phyloP scores from a whole-genome alignment of 176 grass and related monocot species.

The Musa itinerans region DNA sequence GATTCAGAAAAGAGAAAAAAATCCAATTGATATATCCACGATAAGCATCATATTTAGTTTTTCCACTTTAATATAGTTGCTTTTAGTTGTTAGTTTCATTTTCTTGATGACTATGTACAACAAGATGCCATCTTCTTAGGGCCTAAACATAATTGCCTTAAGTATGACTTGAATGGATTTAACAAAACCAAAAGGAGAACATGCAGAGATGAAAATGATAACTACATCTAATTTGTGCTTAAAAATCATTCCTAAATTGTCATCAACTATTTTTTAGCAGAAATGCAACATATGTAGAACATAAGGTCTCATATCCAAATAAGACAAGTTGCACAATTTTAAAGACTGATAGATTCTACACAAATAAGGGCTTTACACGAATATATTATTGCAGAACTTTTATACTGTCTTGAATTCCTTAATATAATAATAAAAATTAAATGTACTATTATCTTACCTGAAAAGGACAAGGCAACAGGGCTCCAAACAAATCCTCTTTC shows the following conservation, averaged over 20 bases:
- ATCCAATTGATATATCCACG: neutral
- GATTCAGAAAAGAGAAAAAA: neutral
- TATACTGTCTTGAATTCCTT: neutral
- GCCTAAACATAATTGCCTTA: neutral
- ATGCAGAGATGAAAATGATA: neutral
- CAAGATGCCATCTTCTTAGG: neutral
- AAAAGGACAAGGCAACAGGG: constrained; percentile 52
- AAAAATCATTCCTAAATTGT: neutral
- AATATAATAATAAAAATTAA: neutral
- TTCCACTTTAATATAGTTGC: neutral
- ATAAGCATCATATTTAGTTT: neutral
- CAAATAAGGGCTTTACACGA: neutral
- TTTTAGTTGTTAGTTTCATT: neutral
- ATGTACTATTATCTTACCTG: constrained; percentile 27
- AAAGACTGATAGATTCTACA: neutral
- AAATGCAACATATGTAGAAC: neutral
- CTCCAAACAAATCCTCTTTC: constrained; percentile 50
- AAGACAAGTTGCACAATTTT: neutral
- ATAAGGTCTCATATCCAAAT: neutral
- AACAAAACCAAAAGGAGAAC: too few relatives aligned
- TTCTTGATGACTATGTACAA: neutral
- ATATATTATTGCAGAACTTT: neutral
- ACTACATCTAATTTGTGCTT: neutral
- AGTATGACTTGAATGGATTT: neutral
- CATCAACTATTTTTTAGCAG: neutral